Base-by-base conservation (phyloP, 495 filamentous ascomycete species). In the Aspergillus bertholletiae region DNA sequence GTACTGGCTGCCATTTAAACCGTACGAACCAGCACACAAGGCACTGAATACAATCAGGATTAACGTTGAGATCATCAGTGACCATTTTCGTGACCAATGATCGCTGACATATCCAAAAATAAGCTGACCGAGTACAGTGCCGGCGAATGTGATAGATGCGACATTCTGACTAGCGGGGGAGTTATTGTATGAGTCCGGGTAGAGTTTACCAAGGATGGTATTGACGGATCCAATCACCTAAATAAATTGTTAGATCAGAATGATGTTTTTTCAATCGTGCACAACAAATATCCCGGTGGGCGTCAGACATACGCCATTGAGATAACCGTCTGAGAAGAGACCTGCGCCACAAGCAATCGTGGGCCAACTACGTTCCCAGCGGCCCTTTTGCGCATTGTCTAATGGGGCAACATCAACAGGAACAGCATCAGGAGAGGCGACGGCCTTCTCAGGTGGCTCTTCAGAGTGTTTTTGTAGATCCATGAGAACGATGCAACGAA, bases 321-420 rank as follows among this genome's bases (percentile, higher is more conserved):
- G 80, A 67, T 96, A 96, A 12, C 92, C 92, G 67, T 96, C 92
- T 17, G 88, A 90, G 68, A 95, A 96, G 3, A 96, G 76, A 57
- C 92, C 92, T 39, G 92, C 88, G 54, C 92, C 92, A 60, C 91
- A 96, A 45, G 91, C 90, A 47, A 94, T 83, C 1, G 80, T 81
- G 13, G 83, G 84, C 81, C 82, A 85, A 45, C 79, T 75, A 48
- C 82, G 76, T 55, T 87, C 79, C 83, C 83, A 85, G 47, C 74
- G 73, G 35, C 69, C 60, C 56, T 84, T 84, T 15, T 62, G 49
- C 8, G 57, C 51, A 51, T 72, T 50, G 20, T 79, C 74, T 23
- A 79, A 62, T 7, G 76, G 67, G 2, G 62, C 49, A 2, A 61
- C 49, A 24, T 73, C 67, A 3, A 64, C 22, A 15, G 53, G 27